Base-by-base conservation (phyloP, 805 yeast species). In the Teunomyces lycoperdinae region DNA sequence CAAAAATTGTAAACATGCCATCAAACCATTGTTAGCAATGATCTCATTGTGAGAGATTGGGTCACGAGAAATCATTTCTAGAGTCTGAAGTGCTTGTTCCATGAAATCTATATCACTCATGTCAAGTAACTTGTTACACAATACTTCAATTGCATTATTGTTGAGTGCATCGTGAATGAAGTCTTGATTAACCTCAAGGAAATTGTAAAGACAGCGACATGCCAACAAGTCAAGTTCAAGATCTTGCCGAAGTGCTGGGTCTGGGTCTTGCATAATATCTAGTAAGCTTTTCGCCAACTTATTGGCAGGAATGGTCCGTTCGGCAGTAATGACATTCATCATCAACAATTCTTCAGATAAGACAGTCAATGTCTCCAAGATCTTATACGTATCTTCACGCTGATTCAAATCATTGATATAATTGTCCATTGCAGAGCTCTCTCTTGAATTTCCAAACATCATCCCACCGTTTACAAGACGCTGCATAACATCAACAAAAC, bases 31-130 rank as follows among this genome's bases (percentile, higher is more conserved):
- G 47, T 80, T 77, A 16, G 72, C 62, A 34, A 89, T 66, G 10
- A 88, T 72, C 27, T 71, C 76, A 36, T 66, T 61, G 50, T 71
- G 77, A 3, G 76, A 55, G 2, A 84, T 79, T 17, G 77, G 69
- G 28, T 75, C 75, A 49, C 83, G 68, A 1, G 90, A 81, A 11
- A 86, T 80, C 62, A 80, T 73, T 59, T 85, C 91, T 41, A 86
- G 67, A 0, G 91, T 82, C 58, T 85, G 91, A 35, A 90, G 67
- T 0, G 90, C 89, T 65, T 91, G 97, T 61, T 92, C 99, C 0
- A 96, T 96, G 46, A 92, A 71, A 62, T 92, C 99, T 46, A 92
- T 91, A 60, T 81, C 91, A 46, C 83, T 81, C 13, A 92, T 84
- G 52, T 89, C 95, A 48, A 79, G 58, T 32, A 94, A 64, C 51